phyloP scores from a whole-genome alignment of 2,329 filamentous ascomycete genomes.

The Fusarium sterilihyphosum region DNA sequence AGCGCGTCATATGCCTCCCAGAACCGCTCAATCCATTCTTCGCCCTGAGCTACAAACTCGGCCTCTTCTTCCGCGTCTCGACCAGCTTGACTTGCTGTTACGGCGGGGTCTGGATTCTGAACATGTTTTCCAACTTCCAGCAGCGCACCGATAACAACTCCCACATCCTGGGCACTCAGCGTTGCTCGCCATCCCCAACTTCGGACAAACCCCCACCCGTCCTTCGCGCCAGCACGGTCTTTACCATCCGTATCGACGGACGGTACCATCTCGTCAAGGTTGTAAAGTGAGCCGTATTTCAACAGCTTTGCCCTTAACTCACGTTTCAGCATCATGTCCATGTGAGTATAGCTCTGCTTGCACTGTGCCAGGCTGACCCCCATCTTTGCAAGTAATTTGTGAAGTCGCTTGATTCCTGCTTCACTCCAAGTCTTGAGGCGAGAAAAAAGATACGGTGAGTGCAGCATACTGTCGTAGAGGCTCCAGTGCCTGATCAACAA shows the following conservation, averaged over 20 bases:
- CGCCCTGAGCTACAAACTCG: constrained; percentile 62
- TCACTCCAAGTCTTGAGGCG: constrained; percentile 96
- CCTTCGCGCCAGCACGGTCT: constrained; percentile 77
- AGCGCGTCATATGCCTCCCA: constrained; percentile 79
- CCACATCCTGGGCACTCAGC: constrained; percentile 90
- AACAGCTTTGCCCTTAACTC: constrained; percentile 85
- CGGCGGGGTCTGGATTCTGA: constrained; percentile 47
- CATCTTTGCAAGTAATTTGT: constrained; percentile 98
- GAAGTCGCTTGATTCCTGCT: constrained; percentile 83
- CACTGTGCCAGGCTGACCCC: constrained; percentile 93
- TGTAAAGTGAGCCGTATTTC: constrained; percentile 92
- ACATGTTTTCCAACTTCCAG: constrained; percentile 83
- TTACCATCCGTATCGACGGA: constrained; percentile 76
- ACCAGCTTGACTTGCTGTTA: constrained; percentile 45
- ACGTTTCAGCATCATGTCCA: constrained; percentile 97
- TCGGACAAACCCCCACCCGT: constrained; percentile 96
- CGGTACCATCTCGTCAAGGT: constrained; percentile 92
- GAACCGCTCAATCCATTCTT: constrained; percentile 74
- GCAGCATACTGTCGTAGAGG: constrained; percentile 97
- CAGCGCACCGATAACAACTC: constrained; percentile 90
- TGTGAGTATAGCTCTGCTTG: constrained; percentile 95
- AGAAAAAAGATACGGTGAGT: constrained; percentile 93
- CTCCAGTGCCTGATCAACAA: constrained; percentile 96
- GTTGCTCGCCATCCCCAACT: constrained; percentile 99
- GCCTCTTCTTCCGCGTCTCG: constrained; percentile 59